Evolutionary conservation across 2,329 filamentous ascomycete species (phyloP).

Genomic region (Xylariaceae sp.): DNA sequence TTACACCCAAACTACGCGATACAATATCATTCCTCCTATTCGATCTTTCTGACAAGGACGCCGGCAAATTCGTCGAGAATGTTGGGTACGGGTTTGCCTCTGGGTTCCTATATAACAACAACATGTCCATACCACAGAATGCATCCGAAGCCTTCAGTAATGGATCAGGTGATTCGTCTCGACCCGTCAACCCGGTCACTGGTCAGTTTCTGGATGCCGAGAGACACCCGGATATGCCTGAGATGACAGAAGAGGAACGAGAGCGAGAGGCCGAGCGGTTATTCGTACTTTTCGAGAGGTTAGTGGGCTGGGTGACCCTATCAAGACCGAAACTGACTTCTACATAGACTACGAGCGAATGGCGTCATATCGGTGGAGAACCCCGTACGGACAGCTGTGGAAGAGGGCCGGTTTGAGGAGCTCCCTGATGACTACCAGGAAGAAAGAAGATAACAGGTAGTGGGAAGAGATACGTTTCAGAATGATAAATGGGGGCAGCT

Average conservation of each 20-base stretch:
- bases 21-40: slow-evolving; percentile 78
- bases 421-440: slow-evolving; percentile 36
- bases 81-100: slow-evolving; percentile 93
- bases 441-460: no score
- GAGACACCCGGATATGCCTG: slow-evolving; percentile 52
- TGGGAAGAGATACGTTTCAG: no score
- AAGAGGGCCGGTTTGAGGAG: slow-evolving; percentile 63
- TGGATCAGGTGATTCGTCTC: slow-evolving; percentile 27
- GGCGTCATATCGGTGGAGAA: slow-evolving; percentile 67
- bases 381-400: slow-evolving; percentile 59
- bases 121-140: slow-evolving; percentile 70
- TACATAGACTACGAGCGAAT: slow-evolving; percentile 27
- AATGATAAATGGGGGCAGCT: no score
- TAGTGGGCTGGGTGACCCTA: slow-evolving; percentile 18
- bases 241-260: slow-evolving; percentile 90
- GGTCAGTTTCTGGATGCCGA: slow-evolving; percentile 75
- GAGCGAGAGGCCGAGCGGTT: slow-evolving; percentile 84
- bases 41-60: slow-evolving; percentile 77
- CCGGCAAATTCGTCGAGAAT: slow-evolving; percentile 77
- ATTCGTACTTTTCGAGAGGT: slow-evolving; percentile 89
- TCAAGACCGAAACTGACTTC: slow-evolving; percentile 14
- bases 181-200: slow-evolving; percentile 75
- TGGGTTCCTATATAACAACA: slow-evolving; percentile 81
- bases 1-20: slow-evolving; percentile 67
- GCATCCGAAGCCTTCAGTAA: slow-evolving; percentile 50